Base-by-base conservation (phyloP, 495 filamentous ascomycete species). In the Rhypophila decipiens region DNA sequence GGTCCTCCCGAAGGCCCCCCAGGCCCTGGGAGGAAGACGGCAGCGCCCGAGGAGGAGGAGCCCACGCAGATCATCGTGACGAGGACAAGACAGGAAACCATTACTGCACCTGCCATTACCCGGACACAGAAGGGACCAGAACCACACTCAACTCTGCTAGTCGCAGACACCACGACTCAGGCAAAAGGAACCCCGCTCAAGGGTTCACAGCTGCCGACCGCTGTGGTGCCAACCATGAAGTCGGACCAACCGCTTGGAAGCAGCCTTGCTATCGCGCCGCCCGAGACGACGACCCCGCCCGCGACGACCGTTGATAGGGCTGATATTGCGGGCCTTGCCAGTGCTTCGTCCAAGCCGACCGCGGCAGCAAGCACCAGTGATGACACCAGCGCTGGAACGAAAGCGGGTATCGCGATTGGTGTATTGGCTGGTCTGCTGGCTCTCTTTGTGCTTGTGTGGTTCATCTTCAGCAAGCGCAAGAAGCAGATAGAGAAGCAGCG, bases 381-480 rank as follows among this genome's bases (percentile, higher is more conserved):
- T 18, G 68, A 48, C 12, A 65, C 84, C 55, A 79, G 77, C 34
- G 68, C 69, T 24, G 86, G 82, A 33, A 84, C 82, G 33, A 91
- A 87, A 58, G 90, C 88, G 20, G 94, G 94, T 44, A 71, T 96
- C 42, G 84, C 83, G 3, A 83, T 95, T 59, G 90, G 89, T 52
- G 77, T 88, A 36, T 53, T 89, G 2, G 77, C 75, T 10, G 64
- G 94, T 24, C 72, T 83, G 29, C 57, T 85, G 12, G 50, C 87
- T 34, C 62, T 83, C 12, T 78, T 64, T 18, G 40, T 87, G 19
- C 64, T 84, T 20, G 72, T 90, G 46, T 82, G 80, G 61, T 75
- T 86, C 52, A 71, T 80, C 50, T 81, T 88, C 65, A 87, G 73
- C 60, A 79, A 70, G 63, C 79, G 79, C 56, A 76, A 73, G 57